Evolutionary conservation across 2,329 filamentous ascomycete genomes (phyloP), one percentile per base, ranked within the genome.

Genomic region (Volutella citrinella): DNA sequence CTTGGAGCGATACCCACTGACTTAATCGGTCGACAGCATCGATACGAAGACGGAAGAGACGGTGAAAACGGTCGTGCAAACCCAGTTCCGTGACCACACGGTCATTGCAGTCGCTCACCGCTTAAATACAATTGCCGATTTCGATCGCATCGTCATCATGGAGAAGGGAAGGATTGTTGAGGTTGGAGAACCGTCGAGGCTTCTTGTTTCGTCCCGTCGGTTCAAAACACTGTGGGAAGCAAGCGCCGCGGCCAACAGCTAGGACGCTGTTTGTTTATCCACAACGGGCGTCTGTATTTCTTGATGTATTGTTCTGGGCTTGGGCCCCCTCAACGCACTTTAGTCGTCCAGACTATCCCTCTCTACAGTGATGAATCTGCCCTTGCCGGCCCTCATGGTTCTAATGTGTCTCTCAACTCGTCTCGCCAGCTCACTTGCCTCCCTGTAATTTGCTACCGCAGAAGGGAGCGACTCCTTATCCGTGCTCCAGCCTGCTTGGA

Each of bases 281-380:
- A n/a, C n/a, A n/a, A n/a, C n/a, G n/a, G n/a, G n/a, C n/a, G n/a
- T n/a, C n/a, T n/a, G n/a, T n/a, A n/a, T n/a, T n/a, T n/a, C n/a
- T n/a, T n/a, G n/a, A n/a, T n/a, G n/a, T n/a, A n/a, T n/a, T n/a
- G n/a, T n/a, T n/a, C n/a, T n/a, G n/a, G n/a, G n/a, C n/a, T n/a
- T n/a, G n/a, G n/a, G n/a, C n/a, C n/a, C n/a, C n/a, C n/a, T n/a
- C n/a, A n/a, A n/a, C n/a, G n/a, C n/a, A n/a, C n/a, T n/a, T n/a
- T n/a, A n/a, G n/a, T n/a, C n/a, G 11, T 52, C 48, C 27, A 52
- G 11, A 14, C 15, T 40, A 25, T 72, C 68, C 23, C 60, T 62
- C 28, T 74, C 69, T 12, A 77, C 72, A 5, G 59, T 66, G 33
- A 77, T 66, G 41, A 68, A 66, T 27, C 66, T 60, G 7, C 73